Evolutionary conservation across 139 green algal genomes (phyloP).

Genomic region (Closterium sp.): DNA sequence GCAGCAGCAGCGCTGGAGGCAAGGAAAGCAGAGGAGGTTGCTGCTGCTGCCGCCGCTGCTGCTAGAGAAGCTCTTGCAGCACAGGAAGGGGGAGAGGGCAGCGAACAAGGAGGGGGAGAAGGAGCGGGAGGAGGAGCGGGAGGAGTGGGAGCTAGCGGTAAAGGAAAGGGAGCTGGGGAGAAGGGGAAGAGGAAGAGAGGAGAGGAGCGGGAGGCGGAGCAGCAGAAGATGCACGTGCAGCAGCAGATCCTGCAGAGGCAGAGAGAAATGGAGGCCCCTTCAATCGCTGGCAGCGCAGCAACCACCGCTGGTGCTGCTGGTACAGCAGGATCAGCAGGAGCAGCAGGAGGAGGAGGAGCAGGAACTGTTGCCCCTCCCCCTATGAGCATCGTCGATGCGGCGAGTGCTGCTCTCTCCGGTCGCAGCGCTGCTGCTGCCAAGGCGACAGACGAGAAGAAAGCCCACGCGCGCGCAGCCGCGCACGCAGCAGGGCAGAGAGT

Average conservation of each 20-base stretch:
- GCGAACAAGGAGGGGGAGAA: constrained; percentile 21
- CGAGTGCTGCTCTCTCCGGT: constrained; percentile 22
- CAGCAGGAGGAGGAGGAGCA: constrained; percentile 1
- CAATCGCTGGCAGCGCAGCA: background rate
- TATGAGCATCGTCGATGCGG: constrained; percentile 44
- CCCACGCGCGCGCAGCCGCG: constrained; percentile 9
- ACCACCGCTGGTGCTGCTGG: background rate
- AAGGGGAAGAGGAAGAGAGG: background rate
- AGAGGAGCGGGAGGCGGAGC: background rate
- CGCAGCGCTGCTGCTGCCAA: constrained; percentile 27
- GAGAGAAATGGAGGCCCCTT: background rate
- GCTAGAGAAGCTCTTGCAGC: background rate
- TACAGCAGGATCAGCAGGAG: constrained; percentile 18
- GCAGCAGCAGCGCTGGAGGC: constrained; percentile 52
- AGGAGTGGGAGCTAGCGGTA: background rate
- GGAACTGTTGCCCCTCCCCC: background rate
- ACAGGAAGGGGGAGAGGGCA: constrained; percentile 1
- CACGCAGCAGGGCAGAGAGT: constrained; percentile 24
- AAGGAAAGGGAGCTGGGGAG: background rate
- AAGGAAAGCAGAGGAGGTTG: background rate
- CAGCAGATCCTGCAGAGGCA: background rate
- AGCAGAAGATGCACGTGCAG: background rate
- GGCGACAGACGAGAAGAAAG: constrained; percentile 3
- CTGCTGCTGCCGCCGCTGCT: background rate
- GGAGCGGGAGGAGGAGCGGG: background rate